These are phyloP conservation scores for Calonectria pauciramosa DNA, from an alignment of 2,329 filamentous ascomycete species.

Conservation along the genomic window DNA sequence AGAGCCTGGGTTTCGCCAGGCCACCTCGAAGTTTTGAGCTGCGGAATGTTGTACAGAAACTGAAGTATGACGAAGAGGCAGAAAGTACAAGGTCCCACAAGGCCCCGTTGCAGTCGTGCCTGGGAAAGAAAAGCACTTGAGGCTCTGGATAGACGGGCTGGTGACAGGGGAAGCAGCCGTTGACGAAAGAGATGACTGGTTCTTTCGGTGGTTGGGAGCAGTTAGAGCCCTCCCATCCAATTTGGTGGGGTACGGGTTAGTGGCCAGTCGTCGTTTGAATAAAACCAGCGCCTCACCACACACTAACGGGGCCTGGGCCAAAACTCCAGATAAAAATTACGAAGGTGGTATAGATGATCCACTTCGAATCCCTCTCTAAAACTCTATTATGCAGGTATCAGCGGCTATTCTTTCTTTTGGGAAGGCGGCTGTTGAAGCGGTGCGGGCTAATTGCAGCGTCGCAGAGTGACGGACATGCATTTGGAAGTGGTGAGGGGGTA, in stretches of 20 bases:
- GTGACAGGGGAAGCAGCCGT: background rate
- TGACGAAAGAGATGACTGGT: background rate
- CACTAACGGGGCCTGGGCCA: background rate
- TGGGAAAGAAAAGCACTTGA: background rate
- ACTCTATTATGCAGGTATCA: background rate
- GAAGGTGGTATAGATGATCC: background rate
- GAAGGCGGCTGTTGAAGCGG: no score
- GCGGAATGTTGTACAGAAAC: background rate
- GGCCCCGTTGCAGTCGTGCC: no score
- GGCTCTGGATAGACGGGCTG: background rate
- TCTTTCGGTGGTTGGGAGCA: constrained; percentile 4
- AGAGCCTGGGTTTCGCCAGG: background rate
- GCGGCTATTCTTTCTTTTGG: background rate
- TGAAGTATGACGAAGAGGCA: background rate
- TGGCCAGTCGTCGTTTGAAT: background rate
- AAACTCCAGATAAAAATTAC: background rate
- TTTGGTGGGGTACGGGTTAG: constrained; percentile 2
- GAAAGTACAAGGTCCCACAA: background rate
- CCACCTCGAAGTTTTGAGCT: background rate
- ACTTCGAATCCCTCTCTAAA: background rate
- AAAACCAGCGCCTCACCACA: background rate
- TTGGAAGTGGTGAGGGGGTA: background rate
- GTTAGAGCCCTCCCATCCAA: background rate
- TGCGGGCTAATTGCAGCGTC: background rate
- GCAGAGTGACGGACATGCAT: background rate